phyloP scores from a whole-genome alignment of 2,329 filamentous ascomycete genomes.

The Diaporthe sp. region DNA sequence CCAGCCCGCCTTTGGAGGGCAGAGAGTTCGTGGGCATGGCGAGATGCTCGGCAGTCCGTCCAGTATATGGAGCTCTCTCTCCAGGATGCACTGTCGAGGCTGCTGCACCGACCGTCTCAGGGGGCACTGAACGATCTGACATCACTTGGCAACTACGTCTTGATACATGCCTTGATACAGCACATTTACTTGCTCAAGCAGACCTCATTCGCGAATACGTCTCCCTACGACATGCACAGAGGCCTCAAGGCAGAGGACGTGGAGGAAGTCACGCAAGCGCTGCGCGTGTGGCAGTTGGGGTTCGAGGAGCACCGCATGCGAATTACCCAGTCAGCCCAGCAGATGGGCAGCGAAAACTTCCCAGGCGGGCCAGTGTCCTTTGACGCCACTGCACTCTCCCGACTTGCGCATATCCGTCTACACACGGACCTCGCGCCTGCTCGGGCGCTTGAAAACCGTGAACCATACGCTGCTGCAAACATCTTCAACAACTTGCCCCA shows the following conservation, averaged over 20 bases:
- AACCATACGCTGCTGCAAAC: conserved; percentile 72
- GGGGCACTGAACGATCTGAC: conserved; percentile 65
- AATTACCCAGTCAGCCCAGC: conserved; percentile 62
- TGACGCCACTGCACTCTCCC: conserved; percentile 73
- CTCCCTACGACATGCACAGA: conserved; percentile 64
- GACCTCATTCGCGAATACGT: conserved; percentile 63
- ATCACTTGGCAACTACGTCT: conserved; percentile 77
- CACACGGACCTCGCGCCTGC: conserved; percentile 76
- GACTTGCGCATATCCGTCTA: conserved; percentile 74
- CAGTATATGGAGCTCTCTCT: conserved; percentile 66
- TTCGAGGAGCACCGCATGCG: conserved; percentile 69
- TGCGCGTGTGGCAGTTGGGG: conserved; percentile 70
- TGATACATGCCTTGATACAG: conserved; percentile 80
- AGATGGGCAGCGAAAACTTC: conserved; percentile 63
- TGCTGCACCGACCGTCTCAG: conserved; percentile 67
- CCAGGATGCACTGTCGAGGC: conserved; percentile 68
- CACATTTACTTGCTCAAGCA: conserved; percentile 80
- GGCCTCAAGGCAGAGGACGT: conserved; percentile 68
- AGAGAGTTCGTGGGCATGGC: conserved; percentile 72
- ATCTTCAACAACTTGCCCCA: conserved; percentile 71
- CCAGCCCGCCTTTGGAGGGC: conserved; percentile 70
- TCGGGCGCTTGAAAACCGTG: conserved; percentile 74
- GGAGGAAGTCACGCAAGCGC: conserved; percentile 68
- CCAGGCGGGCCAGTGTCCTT: conserved; percentile 74
- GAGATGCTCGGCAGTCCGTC: conserved; percentile 67